Conservation (phyloP, 2,329 filamentous ascomycete species). For the Berkeleyomyces basicola region DNA sequence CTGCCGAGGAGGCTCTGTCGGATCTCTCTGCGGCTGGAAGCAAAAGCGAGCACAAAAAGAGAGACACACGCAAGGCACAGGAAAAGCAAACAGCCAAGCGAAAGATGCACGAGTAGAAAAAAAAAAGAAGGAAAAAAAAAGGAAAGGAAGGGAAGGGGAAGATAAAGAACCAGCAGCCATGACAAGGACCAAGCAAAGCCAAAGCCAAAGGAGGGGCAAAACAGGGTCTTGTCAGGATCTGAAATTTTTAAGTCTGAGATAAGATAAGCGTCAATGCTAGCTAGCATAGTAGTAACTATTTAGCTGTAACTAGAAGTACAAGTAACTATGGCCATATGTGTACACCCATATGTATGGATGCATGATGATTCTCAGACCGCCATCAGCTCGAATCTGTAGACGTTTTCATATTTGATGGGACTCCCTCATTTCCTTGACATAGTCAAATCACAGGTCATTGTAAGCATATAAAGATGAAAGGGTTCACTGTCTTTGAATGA, state of each 20-base stretch:
- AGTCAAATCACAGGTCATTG: no score
- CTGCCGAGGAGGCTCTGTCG: not conserved
- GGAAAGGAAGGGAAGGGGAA: not conserved
- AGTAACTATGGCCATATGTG: not conserved
- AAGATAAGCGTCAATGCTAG: not conserved
- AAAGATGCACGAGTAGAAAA: not conserved
- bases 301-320: not conserved
- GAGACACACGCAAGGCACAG: not conserved
- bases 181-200: not conserved
- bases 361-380: no score
- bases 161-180: not conserved
- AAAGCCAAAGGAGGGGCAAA: conserved; percentile 1
- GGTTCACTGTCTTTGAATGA: no score
- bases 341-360: not conserved
- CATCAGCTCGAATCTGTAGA: no score
- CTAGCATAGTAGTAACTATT: not conserved
- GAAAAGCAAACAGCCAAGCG: not conserved
- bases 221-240: not conserved
- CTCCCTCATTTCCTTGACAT: no score
- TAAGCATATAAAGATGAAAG: no score
- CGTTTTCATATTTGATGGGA: no score
- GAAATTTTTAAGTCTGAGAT: not conserved
- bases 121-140: conserved; percentile 1
- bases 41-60: not conserved
- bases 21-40: not conserved